Conservation (phyloP, 148 eudicot species). For the Rheum nobile region DNA sequence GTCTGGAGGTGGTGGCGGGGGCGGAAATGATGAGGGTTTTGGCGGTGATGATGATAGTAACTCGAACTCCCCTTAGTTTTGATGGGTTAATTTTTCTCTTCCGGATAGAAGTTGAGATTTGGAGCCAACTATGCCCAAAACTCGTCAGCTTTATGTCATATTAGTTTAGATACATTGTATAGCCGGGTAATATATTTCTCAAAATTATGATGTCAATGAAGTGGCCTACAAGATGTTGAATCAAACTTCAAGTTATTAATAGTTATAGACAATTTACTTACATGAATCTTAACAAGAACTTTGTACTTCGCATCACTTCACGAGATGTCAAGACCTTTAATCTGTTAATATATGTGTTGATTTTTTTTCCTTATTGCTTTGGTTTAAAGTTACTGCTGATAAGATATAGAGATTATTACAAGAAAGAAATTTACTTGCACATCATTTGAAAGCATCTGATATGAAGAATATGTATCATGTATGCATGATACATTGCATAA, state of each 20-base stretch:
- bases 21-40: background rate
- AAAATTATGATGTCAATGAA: no score
- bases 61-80: background rate
- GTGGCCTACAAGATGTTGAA: no score
- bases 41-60: slow-evolving; percentile 1
- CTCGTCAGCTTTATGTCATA: no score
- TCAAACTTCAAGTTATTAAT: background rate
- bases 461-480: background rate
- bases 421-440: background rate
- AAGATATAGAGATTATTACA: background rate
- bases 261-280: background rate
- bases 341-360: background rate
- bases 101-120: background rate
- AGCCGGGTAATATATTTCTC: no score
- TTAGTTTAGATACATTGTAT: no score
- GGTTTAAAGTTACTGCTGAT: background rate
- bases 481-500: background rate
- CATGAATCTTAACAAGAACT: background rate
- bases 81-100: background rate
- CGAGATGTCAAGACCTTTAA: background rate
- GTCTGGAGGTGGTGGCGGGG: slow-evolving; percentile 5
- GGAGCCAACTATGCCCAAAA: no score
- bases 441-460: background rate
- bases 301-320: background rate
- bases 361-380: no score